Evolutionary conservation across 2,329 filamentous ascomycete genomes (phyloP), one percentile per base, ranked within the genome.

Genomic region (Trichoderma guizhouense): DNA sequence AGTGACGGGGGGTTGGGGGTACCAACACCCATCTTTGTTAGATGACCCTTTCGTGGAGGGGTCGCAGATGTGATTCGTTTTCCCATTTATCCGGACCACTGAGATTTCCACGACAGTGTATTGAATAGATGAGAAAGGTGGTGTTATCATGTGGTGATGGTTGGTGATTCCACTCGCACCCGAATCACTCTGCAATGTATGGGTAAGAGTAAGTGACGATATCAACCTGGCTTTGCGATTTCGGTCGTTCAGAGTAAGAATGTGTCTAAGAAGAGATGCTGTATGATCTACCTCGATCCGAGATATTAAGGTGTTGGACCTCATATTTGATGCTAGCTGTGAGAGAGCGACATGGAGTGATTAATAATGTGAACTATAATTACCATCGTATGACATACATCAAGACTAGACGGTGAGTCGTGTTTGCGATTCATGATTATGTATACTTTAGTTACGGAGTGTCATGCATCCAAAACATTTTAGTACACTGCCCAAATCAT

Each of bases 81-180:
- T 51, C 3, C 39, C 43, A 51, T 51, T 51, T 51, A 51, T 51
- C 43, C 11, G 11, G 43, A 51, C n/a, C 5, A 2, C 43, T 21
- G 9, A 21, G 43, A 21, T 51, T 51, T 51, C 8, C 2, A 21
- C 3, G n/a, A 9, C 1, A 43, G 18, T 43, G 43, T 51, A 6
- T 51, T 21, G 43, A 51, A 11, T 21, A 21, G 21, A 51, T 6
- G n/a, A 51, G 15, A n/a, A 43, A n/a, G 0, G 39, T 7, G 3
- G 0, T 43, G 39, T n/a, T 43, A 1, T 1, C 39, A n/a, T 1
- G 0, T 0, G 0, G 39, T 43, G 39, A 43, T n/a, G 7, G 39
- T 43, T 43, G 39, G 39, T 43, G 39, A 43, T n/a, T 43, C 15
- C 7, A 43, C 8, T 7, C 28, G 7, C 28, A 8, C 28, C 7